Base-by-base conservation (phyloP, 1,139 yeast genomes). In the Pichia kudriavzevii region DNA sequence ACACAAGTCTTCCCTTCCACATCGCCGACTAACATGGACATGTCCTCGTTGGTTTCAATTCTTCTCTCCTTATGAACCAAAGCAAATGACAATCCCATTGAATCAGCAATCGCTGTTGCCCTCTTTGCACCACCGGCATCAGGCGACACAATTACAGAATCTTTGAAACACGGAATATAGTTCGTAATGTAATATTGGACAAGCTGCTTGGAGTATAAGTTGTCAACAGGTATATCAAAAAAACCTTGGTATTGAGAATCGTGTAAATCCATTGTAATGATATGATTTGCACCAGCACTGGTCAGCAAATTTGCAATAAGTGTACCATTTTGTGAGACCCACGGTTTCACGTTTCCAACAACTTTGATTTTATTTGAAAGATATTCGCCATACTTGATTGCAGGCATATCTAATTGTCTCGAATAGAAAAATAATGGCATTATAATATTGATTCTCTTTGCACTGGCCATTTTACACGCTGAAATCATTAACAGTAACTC, bases 61-160 rank as follows among this genome's bases (percentile, higher is more conserved):
- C 95, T 69, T 55, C 95, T 71, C 56, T 93, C 99, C 60, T 93
- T 93, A 62, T 93, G 97, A 48, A 93, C 87, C 56, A 93, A 67
- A 0, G 99, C 98, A 66, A 93, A 88, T 22, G 88, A 72, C 64
- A 93, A 74, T 15, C 87, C 91, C 42, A 93, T 64, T 1, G 83
- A 74, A 60, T 91, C 99, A 2, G 98, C 98, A 44, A 91, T 72
- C 1, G 91, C 79, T 1, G 95, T 83, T 22, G 98, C 97, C 45
- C 97, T 67, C 57, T 91, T 91, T 33, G 97, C 97, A 43, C 97
- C 98, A 53, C 97, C 97, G 32, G 95, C 88, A 60, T 88, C 96
- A 0, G 96, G 96, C 1, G 95, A 83, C 21, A 88, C 95, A 47
- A 88, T 76, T 10, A 87, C 94, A 38, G 87, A 80, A 25, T 84